A percentile compares a stretch with the other conserved stretches of the same genome.
Conservation (phyloP, 2,329 filamentous ascomycete genomes). For the Endocalyx cinctus region DNA sequence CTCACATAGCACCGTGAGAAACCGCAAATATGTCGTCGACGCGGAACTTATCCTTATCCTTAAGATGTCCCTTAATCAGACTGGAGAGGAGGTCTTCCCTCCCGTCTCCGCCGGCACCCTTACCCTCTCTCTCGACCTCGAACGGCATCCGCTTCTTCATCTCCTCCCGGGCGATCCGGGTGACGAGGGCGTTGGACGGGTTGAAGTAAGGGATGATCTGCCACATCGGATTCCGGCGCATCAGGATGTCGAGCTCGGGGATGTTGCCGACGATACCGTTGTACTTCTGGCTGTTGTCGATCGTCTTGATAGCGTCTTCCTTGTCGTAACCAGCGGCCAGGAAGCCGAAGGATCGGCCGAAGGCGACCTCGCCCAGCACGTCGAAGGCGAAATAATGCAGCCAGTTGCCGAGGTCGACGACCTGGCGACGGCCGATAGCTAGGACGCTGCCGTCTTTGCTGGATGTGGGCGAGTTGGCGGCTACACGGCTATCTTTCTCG, state of each 20-base stretch:
- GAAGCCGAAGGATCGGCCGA: slow-evolving; percentile 49
- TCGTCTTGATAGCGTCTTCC: slow-evolving; percentile 46
- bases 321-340: slow-evolving; percentile 45
- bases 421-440: slow-evolving; percentile 6
- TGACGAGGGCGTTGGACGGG: slow-evolving; percentile 43
- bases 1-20: slow-evolving; percentile 52
- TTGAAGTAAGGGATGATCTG: slow-evolving; percentile 34
- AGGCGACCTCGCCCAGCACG: slow-evolving; percentile 48
- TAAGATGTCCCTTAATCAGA: slow-evolving; percentile 48
- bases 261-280: slow-evolving; percentile 49
- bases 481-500: slow-evolving; percentile 9
- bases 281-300: slow-evolving; percentile 48
- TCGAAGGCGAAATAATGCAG: slow-evolving; percentile 42
- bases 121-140: slow-evolving; percentile 38
- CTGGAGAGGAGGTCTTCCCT: slow-evolving; percentile 47
- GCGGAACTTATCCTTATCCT: slow-evolving; percentile 41
- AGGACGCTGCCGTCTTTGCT: too few relatives aligned
- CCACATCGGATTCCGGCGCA: slow-evolving; percentile 46
- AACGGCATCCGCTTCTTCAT: slow-evolving; percentile 42
- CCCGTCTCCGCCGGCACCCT: slow-evolving; percentile 35
- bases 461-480: slow-evolving; percentile 4
- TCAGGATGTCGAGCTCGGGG: slow-evolving; percentile 42
- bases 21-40: slow-evolving; percentile 54
- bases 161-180: slow-evolving; percentile 48
- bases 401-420: slow-evolving; percentile 44